These are phyloP conservation scores for Akanthomyces lecanii DNA, from an alignment of 2,329 filamentous ascomycete genomes.

Conservation along the genomic window DNA sequence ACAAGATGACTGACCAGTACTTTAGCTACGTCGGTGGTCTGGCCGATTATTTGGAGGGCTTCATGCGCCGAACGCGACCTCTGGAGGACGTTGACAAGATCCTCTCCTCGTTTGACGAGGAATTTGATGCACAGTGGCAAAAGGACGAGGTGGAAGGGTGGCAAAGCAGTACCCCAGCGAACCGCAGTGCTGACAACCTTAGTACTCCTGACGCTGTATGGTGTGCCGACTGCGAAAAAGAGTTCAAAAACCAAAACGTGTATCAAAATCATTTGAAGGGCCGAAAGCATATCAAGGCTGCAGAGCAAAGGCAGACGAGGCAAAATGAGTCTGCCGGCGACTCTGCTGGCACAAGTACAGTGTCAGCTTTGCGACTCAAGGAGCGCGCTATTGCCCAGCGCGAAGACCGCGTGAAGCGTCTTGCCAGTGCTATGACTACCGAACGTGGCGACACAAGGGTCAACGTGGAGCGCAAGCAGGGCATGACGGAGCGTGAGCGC, in stretches of 20 bases:
- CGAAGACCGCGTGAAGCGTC: slow-evolving; percentile 75
- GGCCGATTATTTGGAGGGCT: slow-evolving; percentile 78
- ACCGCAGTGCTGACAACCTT: slow-evolving; percentile 23
- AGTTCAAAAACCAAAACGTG: slow-evolving; percentile 92
- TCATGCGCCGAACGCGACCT: slow-evolving; percentile 79
- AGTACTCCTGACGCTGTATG: slow-evolving; percentile 64
- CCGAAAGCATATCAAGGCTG: slow-evolving; percentile 88
- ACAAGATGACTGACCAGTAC: slow-evolving; percentile 90
- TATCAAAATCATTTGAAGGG: slow-evolving; percentile 85
- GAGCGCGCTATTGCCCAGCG: slow-evolving; percentile 87
- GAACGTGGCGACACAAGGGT: slow-evolving; percentile 85
- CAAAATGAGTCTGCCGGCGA: slow-evolving; percentile 35
- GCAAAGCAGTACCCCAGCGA: slow-evolving; percentile 52
- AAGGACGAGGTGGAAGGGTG: slow-evolving; percentile 76
- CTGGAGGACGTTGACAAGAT: slow-evolving; percentile 81
- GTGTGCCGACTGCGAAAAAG: slow-evolving; percentile 89
- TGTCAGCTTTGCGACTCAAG: slow-evolving; percentile 60
- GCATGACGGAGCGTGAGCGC: slow-evolving; percentile 94
- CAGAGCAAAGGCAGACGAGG: slow-evolving; percentile 57
- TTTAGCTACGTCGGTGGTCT: slow-evolving; percentile 83
- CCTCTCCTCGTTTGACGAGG: slow-evolving; percentile 69
- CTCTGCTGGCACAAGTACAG: slow-evolving; percentile 23
- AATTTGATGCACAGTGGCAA: slow-evolving; percentile 81
- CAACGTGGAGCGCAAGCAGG: slow-evolving; percentile 93
- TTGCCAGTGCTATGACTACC: slow-evolving; percentile 77